These are phyloP conservation scores for Boletus barrowsii DNA, from an alignment of 768 basidiomycete genomes.

Conservation along the genomic window DNA sequence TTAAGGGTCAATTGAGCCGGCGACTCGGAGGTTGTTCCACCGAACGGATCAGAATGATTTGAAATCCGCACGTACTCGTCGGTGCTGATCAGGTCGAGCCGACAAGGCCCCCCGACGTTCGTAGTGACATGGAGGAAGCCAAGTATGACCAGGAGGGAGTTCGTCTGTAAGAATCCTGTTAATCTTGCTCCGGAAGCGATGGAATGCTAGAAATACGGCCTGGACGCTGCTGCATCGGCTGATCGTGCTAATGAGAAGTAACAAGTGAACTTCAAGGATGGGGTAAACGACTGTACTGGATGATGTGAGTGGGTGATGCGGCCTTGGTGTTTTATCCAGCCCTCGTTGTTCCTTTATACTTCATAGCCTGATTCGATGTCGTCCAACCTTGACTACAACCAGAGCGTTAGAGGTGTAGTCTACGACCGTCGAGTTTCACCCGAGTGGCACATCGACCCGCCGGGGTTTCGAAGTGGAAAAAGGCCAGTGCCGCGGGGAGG, in stretches of 20 bases:
- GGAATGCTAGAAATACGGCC: neutral
- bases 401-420: too few species aligned
- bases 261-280: constrained; percentile 12
- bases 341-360: neutral
- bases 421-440: too few species aligned
- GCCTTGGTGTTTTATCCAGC: neutral
- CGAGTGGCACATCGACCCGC: too few species aligned
- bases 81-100: constrained; percentile 6
- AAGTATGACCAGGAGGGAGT: neutral
- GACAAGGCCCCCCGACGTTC: neutral
- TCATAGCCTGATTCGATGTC: too few species aligned
- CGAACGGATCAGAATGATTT: neutral
- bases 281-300: neutral
- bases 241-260: constrained; percentile 7
- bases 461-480: too few species aligned
- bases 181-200: neutral
- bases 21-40: neutral
- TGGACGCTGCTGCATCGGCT: constrained; percentile 5
- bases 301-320: neutral
- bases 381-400: neutral
- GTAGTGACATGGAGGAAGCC: neutral
- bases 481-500: too few species aligned
- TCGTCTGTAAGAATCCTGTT: neutral
- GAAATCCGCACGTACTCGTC: constrained; percentile 3
- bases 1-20: too few species aligned